Percentiles rank a stretch among this genome's conserved stretches.
phyloP scores from a whole-genome alignment of 805 yeast genomes.

The Maudiozyma serrabonitensis region DNA sequence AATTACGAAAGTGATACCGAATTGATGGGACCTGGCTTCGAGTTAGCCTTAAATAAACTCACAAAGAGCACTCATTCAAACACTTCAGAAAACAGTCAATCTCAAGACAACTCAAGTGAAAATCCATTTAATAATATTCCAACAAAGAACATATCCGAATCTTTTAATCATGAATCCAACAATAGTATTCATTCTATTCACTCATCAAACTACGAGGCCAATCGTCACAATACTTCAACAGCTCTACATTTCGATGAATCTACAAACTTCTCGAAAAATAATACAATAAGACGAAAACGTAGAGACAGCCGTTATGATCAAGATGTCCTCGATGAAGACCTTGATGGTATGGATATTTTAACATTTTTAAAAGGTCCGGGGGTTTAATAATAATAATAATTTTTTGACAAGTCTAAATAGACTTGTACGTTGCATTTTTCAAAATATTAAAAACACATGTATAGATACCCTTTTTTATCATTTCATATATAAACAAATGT shows the following conservation, averaged over 20 bases:
- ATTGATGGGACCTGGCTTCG: conserved; percentile 19
- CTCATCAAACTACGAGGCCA: background rate
- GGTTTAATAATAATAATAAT: background rate
- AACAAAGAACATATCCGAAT: background rate
- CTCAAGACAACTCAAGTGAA: background rate
- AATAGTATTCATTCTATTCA: background rate
- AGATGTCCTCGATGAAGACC: conserved; percentile 3
- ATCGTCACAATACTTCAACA: background rate
- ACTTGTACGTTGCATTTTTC: too few relatives aligned
- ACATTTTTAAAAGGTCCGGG: conserved; percentile 19
- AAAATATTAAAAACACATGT: too few relatives aligned
- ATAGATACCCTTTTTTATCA: too few relatives aligned
- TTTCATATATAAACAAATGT: too few relatives aligned
- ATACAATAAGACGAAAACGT: background rate
- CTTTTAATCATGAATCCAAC: background rate
- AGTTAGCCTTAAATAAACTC: conserved; percentile 9
- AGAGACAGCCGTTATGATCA: background rate
- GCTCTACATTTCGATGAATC: background rate
- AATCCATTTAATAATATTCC: conserved; percentile 1
- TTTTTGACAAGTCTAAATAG: too few relatives aligned
- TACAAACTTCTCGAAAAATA: background rate
- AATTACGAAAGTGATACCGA: conserved; percentile 12
- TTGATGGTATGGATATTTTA: conserved; percentile 17
- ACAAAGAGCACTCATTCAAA: background rate
- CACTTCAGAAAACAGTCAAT: background rate